Evolutionary conservation across 1,139 yeast species (phyloP), one percentile per base, ranked within the genome.

Genomic region (Taphrina wiesneri): DNA sequence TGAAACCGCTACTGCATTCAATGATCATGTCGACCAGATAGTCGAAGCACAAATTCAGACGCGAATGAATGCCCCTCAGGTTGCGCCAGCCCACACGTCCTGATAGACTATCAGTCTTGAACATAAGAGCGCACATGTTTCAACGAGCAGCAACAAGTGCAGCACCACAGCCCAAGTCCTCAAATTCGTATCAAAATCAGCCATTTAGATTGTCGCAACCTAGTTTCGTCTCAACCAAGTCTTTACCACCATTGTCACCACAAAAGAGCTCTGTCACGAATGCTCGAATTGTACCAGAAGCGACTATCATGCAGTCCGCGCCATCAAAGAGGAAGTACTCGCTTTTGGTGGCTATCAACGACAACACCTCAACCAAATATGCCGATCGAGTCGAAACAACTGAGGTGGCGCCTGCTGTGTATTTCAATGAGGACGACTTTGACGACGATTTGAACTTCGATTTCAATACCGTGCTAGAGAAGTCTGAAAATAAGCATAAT

Each of bases 371-470:
- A 4, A 9, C 30, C 15, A n/a, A 25, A 36, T 39, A 36, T 9
- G 49, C 30, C 19, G 34, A 15, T 13, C 49, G 46, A 7, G 21
- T 21, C 25, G 45, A 32, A 23, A 28, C 36, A 5, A 13, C 26
- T 2, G 51, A 21, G 7, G 51, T 13, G 7, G 36, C 54, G 5
- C 15, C 36, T 11, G 60, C 52, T 15, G 62, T 67, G 23, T 47
- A 49, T 28, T 49, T 67, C 28, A 54, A 67, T 41, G 67, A 67
- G 57, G 60, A 51, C 28, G 68, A 67, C 56, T 57, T 67, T 11
- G 69, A 67, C 26, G 69, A 67, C 39, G 65, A 67, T 25, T 23
- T 66, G 19, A 45, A 57, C 11, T 32, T 61, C 21, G 63, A 66
- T 21, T 62, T 61, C 32, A 63, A 66, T 17, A 49, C 34, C 39